Evolutionary conservation across 2,329 filamentous ascomycete species (phyloP).

Genomic region (Lachnellula arida): DNA sequence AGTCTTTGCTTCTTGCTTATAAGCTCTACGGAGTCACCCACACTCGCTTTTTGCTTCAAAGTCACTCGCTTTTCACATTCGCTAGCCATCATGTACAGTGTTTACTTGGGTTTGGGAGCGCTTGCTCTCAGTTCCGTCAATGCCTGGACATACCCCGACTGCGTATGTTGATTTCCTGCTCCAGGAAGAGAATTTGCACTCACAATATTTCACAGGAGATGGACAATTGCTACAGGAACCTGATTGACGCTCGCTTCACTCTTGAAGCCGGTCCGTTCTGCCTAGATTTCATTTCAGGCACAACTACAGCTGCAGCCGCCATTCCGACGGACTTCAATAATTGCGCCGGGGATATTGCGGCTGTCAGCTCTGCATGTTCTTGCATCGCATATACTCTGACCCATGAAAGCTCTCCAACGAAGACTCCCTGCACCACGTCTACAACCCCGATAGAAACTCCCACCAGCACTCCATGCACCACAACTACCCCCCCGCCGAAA

Average conservation of each 20-base stretch:
- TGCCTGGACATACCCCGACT: conserved; percentile 22
- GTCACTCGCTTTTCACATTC: background rate
- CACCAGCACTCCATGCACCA: conserved; percentile 4
- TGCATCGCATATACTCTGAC: conserved; percentile 36
- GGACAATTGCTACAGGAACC: conserved; percentile 35
- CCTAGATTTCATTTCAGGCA: conserved; percentile 30
- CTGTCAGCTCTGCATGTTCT: conserved; percentile 35
- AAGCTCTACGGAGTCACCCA: background rate
- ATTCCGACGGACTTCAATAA: conserved; percentile 33
- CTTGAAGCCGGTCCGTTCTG: conserved; percentile 32
- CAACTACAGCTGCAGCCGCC: conserved; percentile 22
- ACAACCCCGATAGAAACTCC: conserved; percentile 4
- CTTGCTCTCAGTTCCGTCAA: conserved; percentile 16
- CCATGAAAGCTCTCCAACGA: conserved; percentile 13
- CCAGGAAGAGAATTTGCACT: background rate
- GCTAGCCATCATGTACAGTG: conserved; percentile 12
- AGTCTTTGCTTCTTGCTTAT: background rate
- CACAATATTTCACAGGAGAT: conserved; percentile 11
- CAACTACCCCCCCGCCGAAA: conserved; percentile 5
- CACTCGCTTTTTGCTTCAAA: background rate
- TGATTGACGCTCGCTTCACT: conserved; percentile 33
- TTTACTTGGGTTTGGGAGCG: conserved; percentile 12
- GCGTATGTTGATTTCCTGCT: conserved; percentile 12
- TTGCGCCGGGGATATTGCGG: conserved; percentile 22
- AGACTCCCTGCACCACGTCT: conserved; percentile 7